These are phyloP conservation scores for Aspergillus viridinutans DNA, from an alignment of 2,329 filamentous ascomycete species.

Conservation along the genomic window DNA sequence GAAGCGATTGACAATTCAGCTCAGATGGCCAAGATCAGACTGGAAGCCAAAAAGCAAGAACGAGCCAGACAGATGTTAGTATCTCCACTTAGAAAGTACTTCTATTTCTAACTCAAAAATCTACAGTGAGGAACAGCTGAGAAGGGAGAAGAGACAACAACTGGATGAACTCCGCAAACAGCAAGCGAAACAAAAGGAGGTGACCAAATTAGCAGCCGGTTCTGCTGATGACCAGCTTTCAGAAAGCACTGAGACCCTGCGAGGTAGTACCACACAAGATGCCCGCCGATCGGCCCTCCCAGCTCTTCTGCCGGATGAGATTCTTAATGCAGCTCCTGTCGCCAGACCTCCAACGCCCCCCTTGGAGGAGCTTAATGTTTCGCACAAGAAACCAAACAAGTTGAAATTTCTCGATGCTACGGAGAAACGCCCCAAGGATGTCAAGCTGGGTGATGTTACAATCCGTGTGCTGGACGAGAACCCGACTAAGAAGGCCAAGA, in stretches of 20 bases:
- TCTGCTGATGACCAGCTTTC: constrained; percentile 34
- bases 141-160: constrained; percentile 38
- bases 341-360: constrained; percentile 45
- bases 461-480: constrained; percentile 46
- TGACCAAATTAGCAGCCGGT: constrained; percentile 8
- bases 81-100: background rate
- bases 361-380: constrained; percentile 23
- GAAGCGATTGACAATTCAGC: constrained; percentile 40
- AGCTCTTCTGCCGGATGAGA: constrained; percentile 48
- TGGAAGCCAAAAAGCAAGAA: constrained; percentile 37
- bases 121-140: constrained; percentile 35
- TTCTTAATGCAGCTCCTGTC: constrained; percentile 46
- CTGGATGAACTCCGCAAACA: constrained; percentile 37
- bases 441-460: constrained; percentile 46
- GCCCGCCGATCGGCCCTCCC: constrained; percentile 41
- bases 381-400: constrained; percentile 37
- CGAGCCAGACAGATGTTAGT: constrained; percentile 35
- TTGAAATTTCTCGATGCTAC: constrained; percentile 47
- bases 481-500: constrained; percentile 29
- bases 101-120: constrained; percentile 16
- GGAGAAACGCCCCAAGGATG: constrained; percentile 48
- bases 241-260: constrained; percentile 40
- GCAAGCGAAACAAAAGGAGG: constrained; percentile 35
- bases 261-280: constrained; percentile 35
- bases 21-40: constrained; percentile 35